Evolutionary conservation across 2,329 filamentous ascomycete genomes (phyloP).

Genomic region (Pestalotiopsis sp.): DNA sequence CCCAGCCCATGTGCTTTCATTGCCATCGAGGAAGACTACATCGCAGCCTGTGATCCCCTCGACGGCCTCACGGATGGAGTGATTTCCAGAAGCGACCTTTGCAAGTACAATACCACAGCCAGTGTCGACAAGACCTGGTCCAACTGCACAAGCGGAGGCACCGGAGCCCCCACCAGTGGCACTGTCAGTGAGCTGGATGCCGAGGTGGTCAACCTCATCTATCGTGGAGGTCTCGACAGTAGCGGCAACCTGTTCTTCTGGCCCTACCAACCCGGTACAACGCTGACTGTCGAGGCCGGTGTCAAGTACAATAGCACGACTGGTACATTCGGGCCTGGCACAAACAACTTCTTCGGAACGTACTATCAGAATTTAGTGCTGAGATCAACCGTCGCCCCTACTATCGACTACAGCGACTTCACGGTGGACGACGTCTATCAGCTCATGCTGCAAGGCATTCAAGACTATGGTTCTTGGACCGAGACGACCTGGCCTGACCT

Average conservation of each 20-base stretch:
- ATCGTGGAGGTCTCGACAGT: slow-evolving; percentile 32
- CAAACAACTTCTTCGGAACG: slow-evolving; percentile 33
- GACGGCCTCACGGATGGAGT: slow-evolving; percentile 4
- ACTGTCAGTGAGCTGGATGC: slow-evolving; percentile 33
- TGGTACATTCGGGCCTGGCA: slow-evolving; percentile 38
- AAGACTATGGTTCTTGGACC: slow-evolving; percentile 47
- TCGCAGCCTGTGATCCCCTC: slow-evolving; percentile 6
- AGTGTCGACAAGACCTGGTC: slow-evolving; percentile 26
- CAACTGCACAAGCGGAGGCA: slow-evolving; percentile 22
- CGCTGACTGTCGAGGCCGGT: slow-evolving; percentile 29
- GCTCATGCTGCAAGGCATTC: no score
- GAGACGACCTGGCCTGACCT: slow-evolving; percentile 58
- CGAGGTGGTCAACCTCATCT: slow-evolving; percentile 31
- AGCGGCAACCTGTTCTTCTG: slow-evolving; percentile 33
- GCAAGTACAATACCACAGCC: slow-evolving; percentile 14
- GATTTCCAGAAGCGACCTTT: slow-evolving; percentile 3
- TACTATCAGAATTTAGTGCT: slow-evolving; percentile 20
- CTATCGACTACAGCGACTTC: slow-evolving; percentile 50
- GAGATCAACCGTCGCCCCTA: slow-evolving; percentile 43
- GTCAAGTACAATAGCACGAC: slow-evolving; percentile 30
- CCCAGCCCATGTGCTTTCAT: slow-evolving; percentile 1
- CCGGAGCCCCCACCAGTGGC: slow-evolving; percentile 28
- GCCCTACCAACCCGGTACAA: slow-evolving; percentile 31
- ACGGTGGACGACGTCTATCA: slow-evolving; percentile 40
- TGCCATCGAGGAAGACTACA: not conserved